Conservation (phyloP, 139 green algal species). For the Pleodorina starrii region DNA sequence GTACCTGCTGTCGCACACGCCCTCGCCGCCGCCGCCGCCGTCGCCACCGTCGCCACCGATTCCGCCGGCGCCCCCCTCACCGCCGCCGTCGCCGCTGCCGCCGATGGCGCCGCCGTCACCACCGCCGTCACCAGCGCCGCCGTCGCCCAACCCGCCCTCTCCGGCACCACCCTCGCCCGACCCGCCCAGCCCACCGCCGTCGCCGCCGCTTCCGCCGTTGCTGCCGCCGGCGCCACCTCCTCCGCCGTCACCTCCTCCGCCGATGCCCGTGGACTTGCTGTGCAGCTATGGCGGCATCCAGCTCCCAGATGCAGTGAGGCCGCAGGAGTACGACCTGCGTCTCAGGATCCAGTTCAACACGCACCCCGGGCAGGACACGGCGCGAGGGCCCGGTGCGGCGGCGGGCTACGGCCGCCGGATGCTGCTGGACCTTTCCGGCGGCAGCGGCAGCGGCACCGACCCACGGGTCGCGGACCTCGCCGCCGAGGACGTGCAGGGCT, state of each 20-base stretch:
- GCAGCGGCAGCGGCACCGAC: not conserved
- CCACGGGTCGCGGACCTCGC: not conserved
- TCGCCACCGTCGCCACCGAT: not conserved
- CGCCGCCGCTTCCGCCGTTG: not conserved
- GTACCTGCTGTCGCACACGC: not conserved
- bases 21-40: constrained; percentile 15
- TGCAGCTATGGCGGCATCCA: constrained; percentile 66
- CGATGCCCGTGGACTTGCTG: not conserved
- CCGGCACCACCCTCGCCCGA: not conserved
- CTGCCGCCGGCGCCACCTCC: not conserved
- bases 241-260: not conserved
- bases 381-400: not conserved
- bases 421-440: not conserved
- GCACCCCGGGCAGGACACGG: constrained; percentile 4
- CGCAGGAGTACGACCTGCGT: constrained; percentile 69
- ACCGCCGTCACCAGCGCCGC: not conserved
- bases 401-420: not conserved
- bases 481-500: constrained; percentile 41
- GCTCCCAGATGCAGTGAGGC: constrained; percentile 63
- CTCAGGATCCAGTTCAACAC: constrained; percentile 61
- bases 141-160: not conserved
- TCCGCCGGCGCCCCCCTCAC: constrained; percentile 1
- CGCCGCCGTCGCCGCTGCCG: not conserved
- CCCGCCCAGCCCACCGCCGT: not conserved
- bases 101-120: not conserved